phyloP scores from a whole-genome alignment of 108 stramenopile genomes.

The Discostella stelligeroides region DNA sequence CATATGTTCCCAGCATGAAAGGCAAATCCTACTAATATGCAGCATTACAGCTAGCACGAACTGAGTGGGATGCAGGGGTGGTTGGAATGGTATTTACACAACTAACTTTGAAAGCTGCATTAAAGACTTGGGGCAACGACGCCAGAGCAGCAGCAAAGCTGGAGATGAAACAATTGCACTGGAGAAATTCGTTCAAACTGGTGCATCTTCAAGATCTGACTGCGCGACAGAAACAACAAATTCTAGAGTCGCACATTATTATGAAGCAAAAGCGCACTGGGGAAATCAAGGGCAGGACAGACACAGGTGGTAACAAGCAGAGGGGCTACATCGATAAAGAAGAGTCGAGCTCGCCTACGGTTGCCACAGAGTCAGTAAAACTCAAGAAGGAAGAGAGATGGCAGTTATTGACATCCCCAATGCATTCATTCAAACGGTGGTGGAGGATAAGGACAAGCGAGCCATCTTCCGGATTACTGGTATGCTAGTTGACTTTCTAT shows the following conservation, averaged over 20 bases:
- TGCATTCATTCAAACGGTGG: conserved; percentile 18
- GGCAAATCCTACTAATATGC: no score
- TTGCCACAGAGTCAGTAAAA: conserved; percentile 10
- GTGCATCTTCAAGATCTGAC: neutral
- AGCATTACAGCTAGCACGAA: no score
- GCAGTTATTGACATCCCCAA: conserved; percentile 12
- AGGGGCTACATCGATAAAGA: neutral
- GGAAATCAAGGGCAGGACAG: no score
- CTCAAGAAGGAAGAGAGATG: conserved; percentile 9
- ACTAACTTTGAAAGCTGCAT: no score
- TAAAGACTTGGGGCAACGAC: no score
- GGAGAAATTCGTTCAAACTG: neutral
- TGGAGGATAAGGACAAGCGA: conserved; percentile 1
- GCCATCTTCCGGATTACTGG: conserved; percentile 18
- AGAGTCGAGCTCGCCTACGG: neutral
- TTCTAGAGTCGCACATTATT: conserved; percentile 6
- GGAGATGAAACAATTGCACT: conserved; percentile 7
- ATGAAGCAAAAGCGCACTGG: no score
- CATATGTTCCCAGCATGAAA: no score
- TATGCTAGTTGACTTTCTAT: conserved; percentile 30
- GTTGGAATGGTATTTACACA: no score
- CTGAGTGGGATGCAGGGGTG: no score
- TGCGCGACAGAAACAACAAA: neutral
- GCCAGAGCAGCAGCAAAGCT: no score
- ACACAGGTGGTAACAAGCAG: no score